Conservation (phyloP, 257 asterid species). For the Striga asiatica region DNA sequence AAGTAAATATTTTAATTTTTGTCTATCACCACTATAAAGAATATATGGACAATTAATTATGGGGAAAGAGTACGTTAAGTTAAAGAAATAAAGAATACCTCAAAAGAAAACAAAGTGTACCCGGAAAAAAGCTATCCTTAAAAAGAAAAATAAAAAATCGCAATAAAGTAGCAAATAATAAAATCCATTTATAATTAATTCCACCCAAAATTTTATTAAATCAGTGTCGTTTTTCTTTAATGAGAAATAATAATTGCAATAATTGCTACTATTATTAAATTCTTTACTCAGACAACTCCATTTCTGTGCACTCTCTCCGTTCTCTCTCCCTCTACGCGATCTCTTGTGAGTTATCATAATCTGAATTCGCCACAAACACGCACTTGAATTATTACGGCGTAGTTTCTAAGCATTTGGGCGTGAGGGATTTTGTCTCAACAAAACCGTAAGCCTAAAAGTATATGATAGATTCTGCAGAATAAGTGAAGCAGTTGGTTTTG, state of each 20-base stretch:
- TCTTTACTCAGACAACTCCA: slow-evolving; percentile 34
- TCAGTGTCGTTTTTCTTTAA: slow-evolving; percentile 31
- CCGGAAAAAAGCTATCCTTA: slow-evolving; percentile 8
- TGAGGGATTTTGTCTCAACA: slow-evolving; percentile 18
- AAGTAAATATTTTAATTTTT: slow-evolving; percentile 4
- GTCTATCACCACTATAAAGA: not conserved
- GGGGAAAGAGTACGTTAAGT: not conserved
- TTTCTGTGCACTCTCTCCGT: slow-evolving; percentile 21
- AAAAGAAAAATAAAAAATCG: slow-evolving; percentile 4
- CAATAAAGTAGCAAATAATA: slow-evolving; percentile 21
- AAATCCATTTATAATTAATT: slow-evolving; percentile 24
- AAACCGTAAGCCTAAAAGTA: slow-evolving; percentile 14
- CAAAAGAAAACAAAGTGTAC: slow-evolving; percentile 35
- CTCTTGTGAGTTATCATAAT: slow-evolving; percentile 34
- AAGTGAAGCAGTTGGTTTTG: slow-evolving; percentile 22
- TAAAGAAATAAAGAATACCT: slow-evolving; percentile 17
- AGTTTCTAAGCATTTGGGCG: slow-evolving; percentile 32
- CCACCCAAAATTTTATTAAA: slow-evolving; percentile 32
- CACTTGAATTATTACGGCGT: slow-evolving; percentile 34
- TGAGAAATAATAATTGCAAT: slow-evolving; percentile 39
- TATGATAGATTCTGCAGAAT: slow-evolving; percentile 19
- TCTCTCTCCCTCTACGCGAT: slow-evolving; percentile 40
- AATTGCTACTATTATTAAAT: slow-evolving; percentile 31
- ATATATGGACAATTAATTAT: not conserved
- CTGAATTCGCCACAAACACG: slow-evolving; percentile 29